Conservation (phyloP, 2,329 filamentous ascomycete genomes). For the Harringtonia lauricola region DNA sequence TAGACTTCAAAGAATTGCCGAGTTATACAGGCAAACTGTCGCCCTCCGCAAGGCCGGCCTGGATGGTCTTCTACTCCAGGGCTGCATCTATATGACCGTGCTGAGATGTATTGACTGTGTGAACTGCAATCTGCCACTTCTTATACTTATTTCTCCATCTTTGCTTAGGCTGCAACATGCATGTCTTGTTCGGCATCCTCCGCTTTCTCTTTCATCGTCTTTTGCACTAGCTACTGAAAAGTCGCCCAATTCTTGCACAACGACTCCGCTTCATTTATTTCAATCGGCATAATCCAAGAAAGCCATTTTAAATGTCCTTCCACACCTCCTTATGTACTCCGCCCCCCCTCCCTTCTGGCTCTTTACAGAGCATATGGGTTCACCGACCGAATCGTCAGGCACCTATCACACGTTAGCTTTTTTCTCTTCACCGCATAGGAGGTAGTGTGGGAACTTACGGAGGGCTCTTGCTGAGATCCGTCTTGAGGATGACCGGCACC, state of each 20-base stretch:
- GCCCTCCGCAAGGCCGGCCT: too few relatives aligned
- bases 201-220: too few relatives aligned
- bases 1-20: too few relatives aligned
- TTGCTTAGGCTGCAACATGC: too few relatives aligned
- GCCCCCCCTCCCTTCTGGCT: background rate
- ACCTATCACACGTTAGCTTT: constrained; percentile 38
- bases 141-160: background rate
- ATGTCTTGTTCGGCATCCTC: background rate
- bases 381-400: constrained; percentile 71
- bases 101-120: background rate
- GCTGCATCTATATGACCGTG: background rate
- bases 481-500: constrained; percentile 96
- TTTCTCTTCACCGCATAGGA: background rate
- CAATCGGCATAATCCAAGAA: too few relatives aligned
- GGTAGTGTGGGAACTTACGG: constrained; percentile 74
- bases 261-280: too few relatives aligned
- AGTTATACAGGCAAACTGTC: too few relatives aligned
- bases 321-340: background rate
- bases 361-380: constrained; percentile 61
- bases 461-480: constrained; percentile 95
- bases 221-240: too few relatives aligned
- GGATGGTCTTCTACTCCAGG: too few relatives aligned
- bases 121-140: background rate
- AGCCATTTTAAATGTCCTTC: too few relatives aligned
- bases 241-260: too few relatives aligned